Base-by-base conservation (phyloP, 306 rosid species). In the Nissolia schottii region DNA sequence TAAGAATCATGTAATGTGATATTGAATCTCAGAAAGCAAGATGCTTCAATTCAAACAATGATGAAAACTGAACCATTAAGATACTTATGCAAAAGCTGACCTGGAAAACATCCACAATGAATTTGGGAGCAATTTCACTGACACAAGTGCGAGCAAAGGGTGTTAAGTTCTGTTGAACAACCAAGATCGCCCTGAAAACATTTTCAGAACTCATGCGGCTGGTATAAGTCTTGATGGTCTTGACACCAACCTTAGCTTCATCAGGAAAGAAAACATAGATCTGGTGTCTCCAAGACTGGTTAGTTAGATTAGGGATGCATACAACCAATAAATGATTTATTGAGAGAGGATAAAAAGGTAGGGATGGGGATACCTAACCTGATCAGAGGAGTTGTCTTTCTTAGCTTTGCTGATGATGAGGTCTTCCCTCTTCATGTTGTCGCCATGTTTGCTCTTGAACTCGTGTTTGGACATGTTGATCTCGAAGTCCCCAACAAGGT, bases 61-160 rank as follows among this genome's bases (percentile, higher is more conserved):
- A 37, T 14, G 11, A 37, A 8, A 37, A 8, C 8, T 2, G 14
- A 37, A 37, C 11, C 3, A 37, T 9, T 37, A 37, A 37, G 43
- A 37, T 9, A 37, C n/a, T 37, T 10, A 37, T 4, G 16, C 1
- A 27, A 1, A 3, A 12, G 37, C 18, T 25, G 0, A 70, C 98
- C 98, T 85, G 92, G 56, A 94, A 94, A 46, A 91, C 87, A 79
- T 91, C 98, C 86, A 87, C 69, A 54, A 67, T 87, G 70, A 86
- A 84, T 34, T 86, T 79, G 10, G 88, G 4, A 29, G 88, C 67
- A 20, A 83, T 80, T 77, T 86, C 91, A 59, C 71, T 50, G 22
- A 89, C 15, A 67, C 71, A 70, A 4, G 61, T 78, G 31, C 70
- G 68, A 5, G 96, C 94, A 35, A 72, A 77, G 1, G 89, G 77